Percentiles rank a stretch among this genome's conserved stretches.
Conservation (phyloP, 192 early-diverging fungal species). For the Coemansia sp. region DNA sequence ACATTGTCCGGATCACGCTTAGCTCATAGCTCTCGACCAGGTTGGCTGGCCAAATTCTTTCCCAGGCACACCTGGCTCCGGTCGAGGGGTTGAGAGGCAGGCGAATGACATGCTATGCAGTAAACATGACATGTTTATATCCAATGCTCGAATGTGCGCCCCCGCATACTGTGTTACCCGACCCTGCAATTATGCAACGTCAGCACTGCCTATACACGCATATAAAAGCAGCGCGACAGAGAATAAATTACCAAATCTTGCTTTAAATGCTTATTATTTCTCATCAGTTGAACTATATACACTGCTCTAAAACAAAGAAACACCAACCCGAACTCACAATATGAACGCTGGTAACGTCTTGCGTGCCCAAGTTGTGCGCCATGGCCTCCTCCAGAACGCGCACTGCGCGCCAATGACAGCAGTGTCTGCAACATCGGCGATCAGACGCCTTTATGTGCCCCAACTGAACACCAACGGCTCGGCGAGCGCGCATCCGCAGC, state of each 20-base stretch:
- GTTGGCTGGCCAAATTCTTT: neutral
- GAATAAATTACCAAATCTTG: neutral
- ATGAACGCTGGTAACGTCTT: constrained; percentile 11
- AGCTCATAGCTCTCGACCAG: neutral
- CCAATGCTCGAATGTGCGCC: constrained; percentile 2
- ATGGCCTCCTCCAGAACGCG: neutral
- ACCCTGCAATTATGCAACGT: neutral
- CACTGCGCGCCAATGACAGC: neutral
- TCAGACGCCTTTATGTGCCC: constrained; percentile 24
- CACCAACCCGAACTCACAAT: neutral
- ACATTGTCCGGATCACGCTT: neutral
- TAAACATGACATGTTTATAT: neutral
- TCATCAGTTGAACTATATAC: no score
- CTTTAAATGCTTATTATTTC: no score
- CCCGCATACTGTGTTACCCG: neutral
- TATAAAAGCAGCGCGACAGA: neutral
- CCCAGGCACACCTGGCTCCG: neutral
- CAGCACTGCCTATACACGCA: neutral
- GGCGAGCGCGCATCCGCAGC: neutral
- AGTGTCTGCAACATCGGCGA: constrained; percentile 13
- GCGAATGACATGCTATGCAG: neutral
- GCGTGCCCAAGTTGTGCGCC: constrained; percentile 8
- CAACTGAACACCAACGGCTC: constrained; percentile 14
- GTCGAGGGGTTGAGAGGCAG: neutral
- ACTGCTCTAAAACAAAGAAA: no score